Percentiles rank a stretch among this genome's conserved stretches.
Conservation (phyloP, 768 basidiomycete genomes). For the Xanthoconium purpureum region DNA sequence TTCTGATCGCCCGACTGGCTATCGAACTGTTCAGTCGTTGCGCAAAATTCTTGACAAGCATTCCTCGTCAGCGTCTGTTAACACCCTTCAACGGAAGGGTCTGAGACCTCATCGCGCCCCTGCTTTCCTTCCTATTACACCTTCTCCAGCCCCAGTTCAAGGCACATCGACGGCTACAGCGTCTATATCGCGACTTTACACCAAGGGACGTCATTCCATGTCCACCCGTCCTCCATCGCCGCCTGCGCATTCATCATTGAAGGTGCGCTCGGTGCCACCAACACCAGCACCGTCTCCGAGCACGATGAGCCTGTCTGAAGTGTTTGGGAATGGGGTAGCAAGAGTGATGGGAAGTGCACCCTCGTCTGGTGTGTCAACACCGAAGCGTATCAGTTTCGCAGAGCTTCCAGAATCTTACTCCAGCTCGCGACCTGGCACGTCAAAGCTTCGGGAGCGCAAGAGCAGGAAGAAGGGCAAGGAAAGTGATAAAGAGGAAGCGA, state of each 20-base stretch:
- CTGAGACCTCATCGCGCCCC: conserved; percentile 16
- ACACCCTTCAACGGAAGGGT: conserved; percentile 13
- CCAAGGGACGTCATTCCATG: conserved; percentile 54
- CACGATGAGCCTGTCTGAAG: conserved; percentile 23
- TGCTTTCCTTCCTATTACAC: conserved; percentile 37
- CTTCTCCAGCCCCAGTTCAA: conserved; percentile 50
- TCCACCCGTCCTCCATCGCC: conserved; percentile 64
- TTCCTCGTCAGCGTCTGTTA: conserved; percentile 33
- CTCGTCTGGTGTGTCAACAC: conserved; percentile 54
- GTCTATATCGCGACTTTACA: conserved; percentile 73
- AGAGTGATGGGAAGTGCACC: conserved; percentile 37
- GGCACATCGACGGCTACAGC: conserved; percentile 77
- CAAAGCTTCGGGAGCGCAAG: conserved; percentile 35
- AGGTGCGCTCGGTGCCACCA: conserved; percentile 35
- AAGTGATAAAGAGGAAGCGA: conserved; percentile 26
- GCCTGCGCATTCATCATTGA: conserved; percentile 51
- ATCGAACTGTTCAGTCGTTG: conserved; percentile 61
- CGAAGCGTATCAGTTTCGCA: conserved; percentile 79
- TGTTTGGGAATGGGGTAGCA: conserved; percentile 29
- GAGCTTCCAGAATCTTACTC: conserved; percentile 68
- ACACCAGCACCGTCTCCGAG: conserved; percentile 38
- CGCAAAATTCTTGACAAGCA: conserved; percentile 65
- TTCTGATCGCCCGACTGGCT: conserved; percentile 51
- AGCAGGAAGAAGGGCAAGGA: conserved; percentile 33
- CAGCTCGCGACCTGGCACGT: conserved; percentile 31